Evolutionary conservation across 2,329 filamentous ascomycete genomes (phyloP).

Genomic region (Colletotrichum sp.): DNA sequence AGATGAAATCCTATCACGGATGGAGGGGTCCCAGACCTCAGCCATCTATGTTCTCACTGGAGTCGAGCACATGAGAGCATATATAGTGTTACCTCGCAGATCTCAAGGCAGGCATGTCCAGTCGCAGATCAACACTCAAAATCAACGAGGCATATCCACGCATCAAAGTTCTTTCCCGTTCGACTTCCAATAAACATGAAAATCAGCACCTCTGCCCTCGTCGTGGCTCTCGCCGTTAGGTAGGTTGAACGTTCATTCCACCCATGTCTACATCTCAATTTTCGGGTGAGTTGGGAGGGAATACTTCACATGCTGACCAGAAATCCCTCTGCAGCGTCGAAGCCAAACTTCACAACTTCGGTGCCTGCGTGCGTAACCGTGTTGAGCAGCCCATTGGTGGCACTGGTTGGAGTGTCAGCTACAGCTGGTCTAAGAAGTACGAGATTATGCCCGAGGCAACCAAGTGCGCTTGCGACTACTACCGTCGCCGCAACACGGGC

Average conservation of each 20-base stretch:
- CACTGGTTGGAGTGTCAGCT: conserved; percentile 4
- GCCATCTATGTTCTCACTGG: neutral
- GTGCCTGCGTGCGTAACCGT: neutral
- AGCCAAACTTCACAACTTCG: neutral
- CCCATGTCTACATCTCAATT: neutral
- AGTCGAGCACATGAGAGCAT: neutral
- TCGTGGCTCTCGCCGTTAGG: neutral
- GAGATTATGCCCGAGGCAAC: conserved; percentile 9
- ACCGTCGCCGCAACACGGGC: conserved; percentile 17
- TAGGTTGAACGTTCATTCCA: neutral
- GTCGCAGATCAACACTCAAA: neutral
- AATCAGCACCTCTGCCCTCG: neutral
- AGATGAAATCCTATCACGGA: neutral
- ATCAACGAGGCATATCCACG: neutral
- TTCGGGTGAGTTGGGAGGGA: neutral
- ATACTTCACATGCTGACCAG: neutral
- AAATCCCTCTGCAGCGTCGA: neutral
- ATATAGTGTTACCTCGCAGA: neutral
- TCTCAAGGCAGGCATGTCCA: neutral
- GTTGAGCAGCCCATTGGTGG: neutral
- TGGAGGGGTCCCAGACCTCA: neutral
- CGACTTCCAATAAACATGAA: neutral
- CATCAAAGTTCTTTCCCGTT: neutral
- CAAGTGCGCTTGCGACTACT: conserved; percentile 12
- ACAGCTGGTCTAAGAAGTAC: conserved; percentile 7